Conservation (phyloP, 2,329 filamentous ascomycete species). For the Paramyrothecium sp. region DNA sequence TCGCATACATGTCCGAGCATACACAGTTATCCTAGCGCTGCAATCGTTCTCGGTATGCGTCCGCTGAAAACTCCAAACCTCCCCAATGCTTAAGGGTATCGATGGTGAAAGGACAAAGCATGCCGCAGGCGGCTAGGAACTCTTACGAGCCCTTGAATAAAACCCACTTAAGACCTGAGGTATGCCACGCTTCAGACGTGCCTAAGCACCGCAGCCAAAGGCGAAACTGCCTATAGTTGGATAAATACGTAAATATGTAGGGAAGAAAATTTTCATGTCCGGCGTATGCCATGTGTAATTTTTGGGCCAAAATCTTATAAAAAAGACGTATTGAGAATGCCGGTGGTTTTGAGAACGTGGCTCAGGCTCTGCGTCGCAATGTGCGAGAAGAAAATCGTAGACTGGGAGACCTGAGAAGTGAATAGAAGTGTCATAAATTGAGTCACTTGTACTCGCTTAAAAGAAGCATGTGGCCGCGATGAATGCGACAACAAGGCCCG, state of each 20-base stretch:
- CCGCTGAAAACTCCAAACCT: slow-evolving; percentile 15
- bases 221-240: background rate
- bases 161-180: background rate
- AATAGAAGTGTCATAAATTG: background rate
- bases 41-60: background rate
- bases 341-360: too few relatives aligned
- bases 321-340: background rate
- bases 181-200: background rate
- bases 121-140: background rate
- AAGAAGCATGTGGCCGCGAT: slow-evolving; percentile 51
- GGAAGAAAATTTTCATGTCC: slow-evolving; percentile 1
- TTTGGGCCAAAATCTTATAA: background rate
- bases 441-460: slow-evolving; percentile 19
- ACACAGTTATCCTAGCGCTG: slow-evolving; percentile 6
- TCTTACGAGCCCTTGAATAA: background rate
- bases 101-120: slow-evolving; percentile 9
- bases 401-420: background rate
- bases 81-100: slow-evolving; percentile 15
- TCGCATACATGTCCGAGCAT: background rate
- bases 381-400: background rate
- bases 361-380: background rate
- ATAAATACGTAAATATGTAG: slow-evolving; percentile 1
- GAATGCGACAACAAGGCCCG: slow-evolving; percentile 54
- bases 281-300: background rate
- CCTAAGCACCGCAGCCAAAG: background rate